Conservation (phyloP, 257 asterid genomes). For the Marsdenia floribunda region DNA sequence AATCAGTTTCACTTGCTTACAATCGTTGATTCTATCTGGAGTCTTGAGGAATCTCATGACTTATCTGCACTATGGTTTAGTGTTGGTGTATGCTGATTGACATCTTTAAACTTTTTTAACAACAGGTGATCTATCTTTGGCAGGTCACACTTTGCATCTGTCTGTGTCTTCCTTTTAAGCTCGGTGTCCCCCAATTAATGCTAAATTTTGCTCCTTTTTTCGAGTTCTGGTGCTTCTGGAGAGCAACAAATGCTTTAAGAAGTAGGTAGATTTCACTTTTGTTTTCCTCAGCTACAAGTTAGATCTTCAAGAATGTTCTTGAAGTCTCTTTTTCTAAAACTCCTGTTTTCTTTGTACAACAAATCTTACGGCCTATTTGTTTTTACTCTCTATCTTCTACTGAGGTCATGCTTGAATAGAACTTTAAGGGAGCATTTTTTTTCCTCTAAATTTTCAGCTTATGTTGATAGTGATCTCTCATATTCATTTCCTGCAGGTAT, state of each 20-base stretch:
- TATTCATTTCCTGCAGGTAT: conserved; percentile 26
- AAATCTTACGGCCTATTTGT: background rate
- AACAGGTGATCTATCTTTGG: background rate
- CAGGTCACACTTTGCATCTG: background rate
- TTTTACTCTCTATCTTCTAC: background rate
- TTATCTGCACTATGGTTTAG: background rate
- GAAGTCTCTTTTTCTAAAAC: background rate
- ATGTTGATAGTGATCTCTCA: background rate
- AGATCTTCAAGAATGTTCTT: conserved; percentile 3
- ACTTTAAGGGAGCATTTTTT: background rate
- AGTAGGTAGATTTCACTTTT: background rate
- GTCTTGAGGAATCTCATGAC: too few relatives aligned
- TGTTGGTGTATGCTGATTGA: background rate
- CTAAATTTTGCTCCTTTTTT: background rate
- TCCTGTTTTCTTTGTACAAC: background rate
- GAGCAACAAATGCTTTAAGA: conserved; percentile 3
- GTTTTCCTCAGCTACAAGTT: background rate
- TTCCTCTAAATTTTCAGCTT: background rate
- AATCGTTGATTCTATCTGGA: too few relatives aligned
- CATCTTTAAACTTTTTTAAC: background rate
- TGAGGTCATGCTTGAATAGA: background rate
- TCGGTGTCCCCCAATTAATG: background rate
- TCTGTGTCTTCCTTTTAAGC: background rate
- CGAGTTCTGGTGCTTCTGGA: background rate
- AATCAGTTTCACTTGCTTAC: too few relatives aligned